Evolutionary conservation across 2,329 filamentous ascomycete genomes (phyloP), one percentile per base, ranked within the genome.

Genomic region (Colletotrichum abscissum): DNA sequence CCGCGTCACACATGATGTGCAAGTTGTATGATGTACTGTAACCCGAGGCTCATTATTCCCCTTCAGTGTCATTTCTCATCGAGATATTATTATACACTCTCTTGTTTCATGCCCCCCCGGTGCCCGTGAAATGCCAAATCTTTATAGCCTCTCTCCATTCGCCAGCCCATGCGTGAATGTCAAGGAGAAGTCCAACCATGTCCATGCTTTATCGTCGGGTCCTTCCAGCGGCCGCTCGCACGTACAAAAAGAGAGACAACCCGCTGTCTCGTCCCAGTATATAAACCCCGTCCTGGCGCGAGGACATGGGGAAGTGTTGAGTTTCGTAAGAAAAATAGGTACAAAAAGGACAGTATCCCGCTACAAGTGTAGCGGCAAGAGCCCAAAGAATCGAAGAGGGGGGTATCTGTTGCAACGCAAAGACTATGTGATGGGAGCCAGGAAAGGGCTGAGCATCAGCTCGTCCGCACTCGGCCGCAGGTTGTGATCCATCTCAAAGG

Each of bases 401-500:
- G 58, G 63, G 63, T 72, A 38, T 9, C n/a, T 35, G n/a, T 24
- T 66, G 65, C 30, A 56, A 59, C 24, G 63, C 52, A n/a, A 42
- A 11, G 49, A 52, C 82, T 78, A 92, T 75, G 90, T 91, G 80
- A 93, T 93, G 72, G 93, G 92, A 70, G 91, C 90, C 81, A 97
- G 86, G 85, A 98, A 98, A 46, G 92, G 90, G 84, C 93, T 95
- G 69, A 92, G 88, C 83, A 98, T 91, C 77, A 99, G 85, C 79
- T 98, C 95, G 79, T 98, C 95, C 14, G 97, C 97, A 78, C 92
- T 97, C 4, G 97, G 97, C 76, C 97, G 89, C 86, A 94, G 92
- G 82, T 97, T 95, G 83, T 98, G 94, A 79, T 99, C 95, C 79
- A 98, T 92, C 86, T 98, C 95, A 85, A 99, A 99, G 0, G 97